Evolutionary conservation across 345 rosid genomes (phyloP), one percentile per base, ranked within the genome.

Genomic region (Citrus inodora): DNA sequence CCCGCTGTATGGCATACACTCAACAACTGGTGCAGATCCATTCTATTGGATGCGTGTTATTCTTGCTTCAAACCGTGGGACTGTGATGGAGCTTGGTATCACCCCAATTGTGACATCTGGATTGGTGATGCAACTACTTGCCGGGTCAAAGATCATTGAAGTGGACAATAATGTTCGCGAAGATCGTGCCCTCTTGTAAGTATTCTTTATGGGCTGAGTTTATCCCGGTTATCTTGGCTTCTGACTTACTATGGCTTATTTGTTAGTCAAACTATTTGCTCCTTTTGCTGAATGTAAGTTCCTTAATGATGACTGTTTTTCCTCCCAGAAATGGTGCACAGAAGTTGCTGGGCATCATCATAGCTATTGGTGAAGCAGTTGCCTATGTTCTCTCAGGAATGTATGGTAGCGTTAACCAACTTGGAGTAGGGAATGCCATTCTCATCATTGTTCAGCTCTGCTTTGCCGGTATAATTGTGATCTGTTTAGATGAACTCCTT

Each of bases 51-150:
- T 91, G 93, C 90, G 95, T 80, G 95, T 90, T 51, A 91, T 91
- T 78, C 92, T 91, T 67, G 95, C 95, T 1, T 91, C 95, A 0
- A 91, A 84, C 81, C 92, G 95, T 69, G 95, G 95, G 19, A 91
- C 93, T n/a, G 95, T 91, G 17, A 91, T 91, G 93, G 95, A 91
- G 82, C 95, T 91, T 11, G 95, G 95, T 62, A 91, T 91, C 82
- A 91, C 95, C 25, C 95, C 95, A 22, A 91, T 91, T 60, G 93
- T 91, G 53, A 91, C 95, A 0, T 91, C 95, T 86, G 95, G 95
- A 32, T 76, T 91, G 37, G 95, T 91, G 14, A 90, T 91, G 92
- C 95, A 91, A 64, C 92, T 91, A 71, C 87, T 91, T 66, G 93
- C 90, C 9, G 95, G 95, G 70, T 91, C 95, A 22, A 91, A 91